Conservation (phyloP, 1,284 basidiomycete species). For the Boletus sp. region DNA sequence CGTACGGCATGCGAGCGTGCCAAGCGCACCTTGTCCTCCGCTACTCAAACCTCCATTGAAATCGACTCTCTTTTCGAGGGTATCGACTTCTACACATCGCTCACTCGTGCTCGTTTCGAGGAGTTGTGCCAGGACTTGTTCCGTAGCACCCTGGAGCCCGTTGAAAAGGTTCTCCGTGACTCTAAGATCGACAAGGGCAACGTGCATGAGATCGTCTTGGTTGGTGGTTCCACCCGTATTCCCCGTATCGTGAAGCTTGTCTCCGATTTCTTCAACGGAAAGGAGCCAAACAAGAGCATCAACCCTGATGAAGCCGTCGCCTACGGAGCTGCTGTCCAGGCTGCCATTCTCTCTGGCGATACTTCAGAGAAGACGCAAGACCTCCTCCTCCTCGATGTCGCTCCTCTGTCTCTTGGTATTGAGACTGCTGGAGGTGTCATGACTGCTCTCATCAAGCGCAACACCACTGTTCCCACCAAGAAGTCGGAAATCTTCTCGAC, state of each 20-base stretch:
- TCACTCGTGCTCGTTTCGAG: conserved; percentile 99
- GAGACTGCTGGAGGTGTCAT: conserved; percentile 99
- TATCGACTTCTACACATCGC: conserved; percentile 97
- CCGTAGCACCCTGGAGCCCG: conserved; percentile 94
- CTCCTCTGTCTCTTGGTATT: conserved; percentile 95
- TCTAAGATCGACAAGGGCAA: conserved; percentile 96
- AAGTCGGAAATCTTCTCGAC: conserved; percentile 99
- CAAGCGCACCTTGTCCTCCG: conserved; percentile 97
- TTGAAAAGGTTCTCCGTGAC: conserved; percentile 97
- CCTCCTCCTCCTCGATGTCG: conserved; percentile 94
- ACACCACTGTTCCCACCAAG: conserved; percentile 98
- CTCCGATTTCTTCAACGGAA: conserved; percentile 98
- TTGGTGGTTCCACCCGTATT: conserved; percentile 98
- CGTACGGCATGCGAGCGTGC: conserved; percentile 98
- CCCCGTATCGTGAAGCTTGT: conserved; percentile 97
- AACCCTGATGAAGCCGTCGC: conserved; percentile 99
- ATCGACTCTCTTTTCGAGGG: conserved; percentile 98
- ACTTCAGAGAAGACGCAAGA: conserved; percentile 98
- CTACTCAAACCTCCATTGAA: conserved; percentile 95
- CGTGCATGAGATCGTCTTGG: conserved; percentile 96
- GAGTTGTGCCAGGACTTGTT: conserved; percentile 97
- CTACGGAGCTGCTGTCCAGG: conserved; percentile 98
- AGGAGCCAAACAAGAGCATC: conserved; percentile 95
- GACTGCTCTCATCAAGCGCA: conserved; percentile 96
- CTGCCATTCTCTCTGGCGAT: conserved; percentile 96